phyloP scores from a whole-genome alignment of 495 filamentous ascomycete species.

The Tuber calosporum region DNA sequence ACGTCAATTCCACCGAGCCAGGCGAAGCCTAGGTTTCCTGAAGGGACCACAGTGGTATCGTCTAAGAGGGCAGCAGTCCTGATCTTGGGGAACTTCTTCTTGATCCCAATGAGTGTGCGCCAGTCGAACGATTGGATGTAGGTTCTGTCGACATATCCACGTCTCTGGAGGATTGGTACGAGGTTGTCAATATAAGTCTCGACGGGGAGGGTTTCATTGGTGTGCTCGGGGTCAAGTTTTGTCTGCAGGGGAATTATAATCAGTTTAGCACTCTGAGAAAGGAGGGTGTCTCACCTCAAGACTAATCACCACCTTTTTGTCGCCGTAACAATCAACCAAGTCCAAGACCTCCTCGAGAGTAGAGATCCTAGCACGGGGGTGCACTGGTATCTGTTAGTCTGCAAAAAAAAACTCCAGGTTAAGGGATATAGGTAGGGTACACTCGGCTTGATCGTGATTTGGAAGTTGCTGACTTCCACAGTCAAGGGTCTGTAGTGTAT shows the following conservation, averaged over 20 bases:
- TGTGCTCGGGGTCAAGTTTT: constrained; percentile 38
- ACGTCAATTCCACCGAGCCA: constrained; percentile 42
- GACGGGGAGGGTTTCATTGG: constrained; percentile 39
- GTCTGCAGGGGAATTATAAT: constrained; percentile 21
- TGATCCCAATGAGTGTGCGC: constrained; percentile 41
- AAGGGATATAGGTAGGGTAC: constrained; percentile 3
- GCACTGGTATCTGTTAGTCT: constrained; percentile 21
- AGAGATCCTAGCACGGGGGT: constrained; percentile 40
- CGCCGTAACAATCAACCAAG: constrained; percentile 41
- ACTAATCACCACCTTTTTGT: constrained; percentile 37
- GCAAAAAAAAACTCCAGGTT: neutral
- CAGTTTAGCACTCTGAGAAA: neutral
- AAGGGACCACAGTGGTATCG: constrained; percentile 21
- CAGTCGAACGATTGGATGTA: constrained; percentile 43
- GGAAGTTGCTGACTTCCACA: constrained; percentile 37
- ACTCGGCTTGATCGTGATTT: constrained; percentile 26
- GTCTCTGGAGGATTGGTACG: constrained; percentile 36
- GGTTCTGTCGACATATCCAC: constrained; percentile 32
- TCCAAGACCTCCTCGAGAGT: constrained; percentile 42
- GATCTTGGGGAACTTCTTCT: constrained; percentile 39
- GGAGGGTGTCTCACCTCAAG: constrained; percentile 31
- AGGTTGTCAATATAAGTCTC: constrained; percentile 39
- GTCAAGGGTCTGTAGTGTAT: constrained; percentile 33
- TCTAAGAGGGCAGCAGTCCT: constrained; percentile 41
- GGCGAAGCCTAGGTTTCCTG: constrained; percentile 30